Evolutionary conservation across 2,329 filamentous ascomycete genomes (phyloP).

Genomic region (Aspergillus ibericus): DNA sequence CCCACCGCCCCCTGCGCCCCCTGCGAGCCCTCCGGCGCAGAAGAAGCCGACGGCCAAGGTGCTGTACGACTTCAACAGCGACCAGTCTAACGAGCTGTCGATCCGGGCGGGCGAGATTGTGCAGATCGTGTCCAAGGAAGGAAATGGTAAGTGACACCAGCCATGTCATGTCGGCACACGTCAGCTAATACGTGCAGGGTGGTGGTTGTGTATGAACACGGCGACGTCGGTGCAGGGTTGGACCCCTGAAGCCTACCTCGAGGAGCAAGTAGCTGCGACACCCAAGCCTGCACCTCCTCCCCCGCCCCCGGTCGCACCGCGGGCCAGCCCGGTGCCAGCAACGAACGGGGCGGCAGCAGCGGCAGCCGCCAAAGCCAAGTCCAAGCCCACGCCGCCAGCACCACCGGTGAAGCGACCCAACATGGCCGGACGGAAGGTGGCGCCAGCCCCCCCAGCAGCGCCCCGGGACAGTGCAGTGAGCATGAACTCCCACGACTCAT

Average conservation of each 20-base stretch:
- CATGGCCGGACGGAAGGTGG: conserved; percentile 67
- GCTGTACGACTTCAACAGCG: conserved; percentile 85
- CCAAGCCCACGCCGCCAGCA: conserved; percentile 71
- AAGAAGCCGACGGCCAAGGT: conserved; percentile 82
- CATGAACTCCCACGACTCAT: conserved; percentile 51
- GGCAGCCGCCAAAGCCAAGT: conserved; percentile 49
- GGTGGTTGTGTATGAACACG: conserved; percentile 86
- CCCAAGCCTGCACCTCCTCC: conserved; percentile 60
- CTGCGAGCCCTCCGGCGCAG: conserved; percentile 59
- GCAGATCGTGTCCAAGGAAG: conserved; percentile 89
- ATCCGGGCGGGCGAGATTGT: conserved; percentile 78
- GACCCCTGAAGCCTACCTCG: conserved; percentile 91
- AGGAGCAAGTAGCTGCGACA: conserved; percentile 63
- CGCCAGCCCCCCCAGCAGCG: conserved; percentile 62
- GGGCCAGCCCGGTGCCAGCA: conserved; percentile 63
- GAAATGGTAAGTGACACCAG: conserved; percentile 69
- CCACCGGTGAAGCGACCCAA: conserved; percentile 79
- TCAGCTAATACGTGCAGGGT: conserved; percentile 60
- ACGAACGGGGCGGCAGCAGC: conserved; percentile 47
- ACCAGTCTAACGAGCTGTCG: conserved; percentile 80
- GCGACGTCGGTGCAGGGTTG: conserved; percentile 75
- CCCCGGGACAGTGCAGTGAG: conserved; percentile 66
- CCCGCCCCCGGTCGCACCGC: conserved; percentile 47
- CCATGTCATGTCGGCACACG: neutral
- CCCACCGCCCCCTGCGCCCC: conserved; percentile 66